These are phyloP conservation scores for Aciculoconidium aculeatum DNA, from an alignment of 805 yeast genomes.

Conservation along the genomic window DNA sequence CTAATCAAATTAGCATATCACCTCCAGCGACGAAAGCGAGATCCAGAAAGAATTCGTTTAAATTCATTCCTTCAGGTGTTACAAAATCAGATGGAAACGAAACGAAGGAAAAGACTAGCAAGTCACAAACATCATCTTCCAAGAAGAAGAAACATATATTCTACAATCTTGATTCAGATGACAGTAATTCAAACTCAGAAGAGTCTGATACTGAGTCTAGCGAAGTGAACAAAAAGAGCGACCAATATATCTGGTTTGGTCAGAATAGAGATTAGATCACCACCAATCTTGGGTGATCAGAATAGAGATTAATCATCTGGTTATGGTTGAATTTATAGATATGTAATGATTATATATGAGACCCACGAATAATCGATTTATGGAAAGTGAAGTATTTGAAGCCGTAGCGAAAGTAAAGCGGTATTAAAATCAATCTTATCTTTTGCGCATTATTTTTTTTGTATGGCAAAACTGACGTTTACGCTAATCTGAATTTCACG, in stretches of 20 bases:
- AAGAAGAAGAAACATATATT: conserved; percentile 19
- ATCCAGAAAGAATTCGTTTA: conserved; percentile 23
- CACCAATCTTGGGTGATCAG: too few relatives aligned
- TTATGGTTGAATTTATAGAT: background rate
- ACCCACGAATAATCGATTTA: too few relatives aligned
- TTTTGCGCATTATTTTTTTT: too few relatives aligned
- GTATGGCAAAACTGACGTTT: too few relatives aligned
- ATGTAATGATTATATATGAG: too few relatives aligned
- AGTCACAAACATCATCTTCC: too few relatives aligned
- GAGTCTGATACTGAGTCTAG: conserved; percentile 7
- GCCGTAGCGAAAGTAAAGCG: too few relatives aligned
- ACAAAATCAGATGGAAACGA: conserved; percentile 7
- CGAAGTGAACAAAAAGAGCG: conserved; percentile 13
- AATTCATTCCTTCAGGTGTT: conserved; percentile 25
- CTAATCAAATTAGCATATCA: too few relatives aligned
- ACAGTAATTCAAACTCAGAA: conserved; percentile 7
- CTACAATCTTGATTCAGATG: conserved; percentile 23
- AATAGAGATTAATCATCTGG: conserved; percentile 3
- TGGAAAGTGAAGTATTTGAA: too few relatives aligned
- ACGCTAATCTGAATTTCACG: too few relatives aligned
- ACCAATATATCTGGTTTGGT: conserved; percentile 35
- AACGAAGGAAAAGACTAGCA: conserved; percentile 4
- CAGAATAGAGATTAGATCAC: conserved; percentile 21
- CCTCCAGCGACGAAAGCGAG: conserved; percentile 6
- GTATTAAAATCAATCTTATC: too few relatives aligned